Conservation (phyloP, 2,329 filamentous ascomycete genomes). For the Fusarium staphyleae region DNA sequence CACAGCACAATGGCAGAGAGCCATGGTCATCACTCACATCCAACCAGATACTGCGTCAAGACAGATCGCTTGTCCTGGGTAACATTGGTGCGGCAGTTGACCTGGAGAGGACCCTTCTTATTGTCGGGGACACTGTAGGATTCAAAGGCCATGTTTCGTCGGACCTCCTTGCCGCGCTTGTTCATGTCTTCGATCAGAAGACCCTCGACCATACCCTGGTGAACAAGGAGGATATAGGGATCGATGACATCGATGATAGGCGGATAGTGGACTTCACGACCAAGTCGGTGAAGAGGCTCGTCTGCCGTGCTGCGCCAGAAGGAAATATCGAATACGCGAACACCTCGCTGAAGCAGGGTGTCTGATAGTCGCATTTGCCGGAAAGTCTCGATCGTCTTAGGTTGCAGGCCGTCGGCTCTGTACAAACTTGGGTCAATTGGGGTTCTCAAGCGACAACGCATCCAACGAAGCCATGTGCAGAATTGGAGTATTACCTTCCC, state of each 20-base stretch:
- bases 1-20: neutral
- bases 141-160: conserved; percentile 69
- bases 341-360: conserved; percentile 69
- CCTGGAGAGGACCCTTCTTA: conserved; percentile 54
- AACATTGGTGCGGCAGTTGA: conserved; percentile 60
- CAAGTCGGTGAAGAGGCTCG: conserved; percentile 64
- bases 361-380: conserved; percentile 77
- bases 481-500: conserved; percentile 54
- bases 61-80: conserved; percentile 59
- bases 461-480: neutral
- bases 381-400: conserved; percentile 80
- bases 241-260: conserved; percentile 64
- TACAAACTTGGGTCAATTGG: conserved; percentile 28
- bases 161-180: conserved; percentile 68
- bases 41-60: conserved; percentile 69
- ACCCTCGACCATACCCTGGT: conserved; percentile 79
- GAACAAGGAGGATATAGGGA: conserved; percentile 65
- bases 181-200: conserved; percentile 73
- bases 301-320: conserved; percentile 69
- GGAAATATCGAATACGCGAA: conserved; percentile 75
- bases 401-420: conserved; percentile 75
- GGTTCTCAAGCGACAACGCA: conserved; percentile 13
- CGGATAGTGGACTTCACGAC: conserved; percentile 74
- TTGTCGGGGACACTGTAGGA: conserved; percentile 58
- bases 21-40: conserved; percentile 58